A percentile compares a stretch with the other conserved stretches of the same genome.
phyloP scores from a whole-genome alignment of 2,329 filamentous ascomycete genomes.

The Metarhizium humberi region DNA sequence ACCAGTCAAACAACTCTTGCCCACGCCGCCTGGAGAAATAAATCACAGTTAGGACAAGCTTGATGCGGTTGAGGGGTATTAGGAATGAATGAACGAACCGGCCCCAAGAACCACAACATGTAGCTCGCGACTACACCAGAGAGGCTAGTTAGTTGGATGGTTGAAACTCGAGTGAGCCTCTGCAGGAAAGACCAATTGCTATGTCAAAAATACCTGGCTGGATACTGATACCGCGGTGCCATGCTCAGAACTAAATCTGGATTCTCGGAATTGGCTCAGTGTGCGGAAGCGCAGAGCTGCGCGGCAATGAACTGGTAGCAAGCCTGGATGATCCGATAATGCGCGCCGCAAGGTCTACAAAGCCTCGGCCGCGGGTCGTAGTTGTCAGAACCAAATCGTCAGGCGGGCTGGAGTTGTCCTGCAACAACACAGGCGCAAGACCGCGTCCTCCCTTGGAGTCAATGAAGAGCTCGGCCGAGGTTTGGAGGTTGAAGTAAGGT shows the following conservation, averaged over 20 bases:
- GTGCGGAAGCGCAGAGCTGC: background rate
- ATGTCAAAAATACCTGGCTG: constrained; percentile 6
- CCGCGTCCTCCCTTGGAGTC: background rate
- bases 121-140: constrained; percentile 57
- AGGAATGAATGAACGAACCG: constrained; percentile 39
- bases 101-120: constrained; percentile 76
- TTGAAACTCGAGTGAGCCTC: background rate
- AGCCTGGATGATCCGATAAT: background rate
- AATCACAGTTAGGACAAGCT: constrained; percentile 19
- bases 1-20: constrained; percentile 90
- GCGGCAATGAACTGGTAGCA: background rate
- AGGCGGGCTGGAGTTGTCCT: background rate
- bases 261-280: background rate
- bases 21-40: constrained; percentile 62
- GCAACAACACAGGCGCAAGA: background rate
- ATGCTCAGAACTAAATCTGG: background rate
- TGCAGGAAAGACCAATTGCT: background rate
- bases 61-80: constrained; percentile 6
- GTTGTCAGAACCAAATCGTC: background rate
- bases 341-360: background rate
- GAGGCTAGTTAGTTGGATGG: constrained; percentile 10
- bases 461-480: background rate
- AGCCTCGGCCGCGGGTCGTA: too few relatives aligned
- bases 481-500: background rate
- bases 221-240: constrained; percentile 9